Conservation (phyloP, 2,329 filamentous ascomycete genomes). For the Lithohypha guttulata region DNA sequence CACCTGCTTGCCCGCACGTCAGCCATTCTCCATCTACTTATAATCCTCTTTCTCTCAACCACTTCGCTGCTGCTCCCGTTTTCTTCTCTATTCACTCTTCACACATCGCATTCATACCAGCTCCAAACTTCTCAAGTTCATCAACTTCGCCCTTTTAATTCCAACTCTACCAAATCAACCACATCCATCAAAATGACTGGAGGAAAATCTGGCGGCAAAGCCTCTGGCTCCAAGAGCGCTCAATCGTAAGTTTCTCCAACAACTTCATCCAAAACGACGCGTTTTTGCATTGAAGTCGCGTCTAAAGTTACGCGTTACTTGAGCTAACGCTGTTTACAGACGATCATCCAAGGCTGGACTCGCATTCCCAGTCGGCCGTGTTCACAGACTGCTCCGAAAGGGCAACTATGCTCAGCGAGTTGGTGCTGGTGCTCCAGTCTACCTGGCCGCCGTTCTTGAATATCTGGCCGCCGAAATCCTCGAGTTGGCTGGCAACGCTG, state of each 20-base stretch:
- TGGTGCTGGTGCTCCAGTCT: conserved; percentile 94
- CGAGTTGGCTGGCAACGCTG: conserved; percentile 95
- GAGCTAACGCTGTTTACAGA: conserved; percentile 45
- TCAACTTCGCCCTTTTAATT: conserved; percentile 24
- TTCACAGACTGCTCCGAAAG: conserved; percentile 97
- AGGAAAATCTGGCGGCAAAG: conserved; percentile 99
- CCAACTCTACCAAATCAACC: conserved; percentile 29
- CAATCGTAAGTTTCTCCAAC: conserved; percentile 69
- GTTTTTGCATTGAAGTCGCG: conserved; percentile 19
- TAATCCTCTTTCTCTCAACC: conserved; percentile 29
- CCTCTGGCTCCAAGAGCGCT: conserved; percentile 96
- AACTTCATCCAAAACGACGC: conserved; percentile 29
- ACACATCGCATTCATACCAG: conserved; percentile 21
- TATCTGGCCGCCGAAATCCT: conserved; percentile 98
- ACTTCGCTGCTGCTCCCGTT: conserved; percentile 24
- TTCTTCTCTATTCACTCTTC: conserved; percentile 24
- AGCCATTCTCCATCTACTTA: conserved; percentile 35
- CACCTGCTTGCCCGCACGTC: conserved; percentile 32
- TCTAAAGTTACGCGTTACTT: background rate
- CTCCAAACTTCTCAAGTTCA: conserved; percentile 21
- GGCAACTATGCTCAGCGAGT: conserved; percentile 99
- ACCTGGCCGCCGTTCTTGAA: conserved; percentile 93
- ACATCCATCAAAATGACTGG: conserved; percentile 85
- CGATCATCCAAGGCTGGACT: conserved; percentile 99
- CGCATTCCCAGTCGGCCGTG: conserved; percentile 97